A percentile compares a stretch with the other conserved stretches of the same genome.
Evolutionary conservation across 1,284 basidiomycete species (phyloP).

Genomic region (Malassezia sp.): DNA sequence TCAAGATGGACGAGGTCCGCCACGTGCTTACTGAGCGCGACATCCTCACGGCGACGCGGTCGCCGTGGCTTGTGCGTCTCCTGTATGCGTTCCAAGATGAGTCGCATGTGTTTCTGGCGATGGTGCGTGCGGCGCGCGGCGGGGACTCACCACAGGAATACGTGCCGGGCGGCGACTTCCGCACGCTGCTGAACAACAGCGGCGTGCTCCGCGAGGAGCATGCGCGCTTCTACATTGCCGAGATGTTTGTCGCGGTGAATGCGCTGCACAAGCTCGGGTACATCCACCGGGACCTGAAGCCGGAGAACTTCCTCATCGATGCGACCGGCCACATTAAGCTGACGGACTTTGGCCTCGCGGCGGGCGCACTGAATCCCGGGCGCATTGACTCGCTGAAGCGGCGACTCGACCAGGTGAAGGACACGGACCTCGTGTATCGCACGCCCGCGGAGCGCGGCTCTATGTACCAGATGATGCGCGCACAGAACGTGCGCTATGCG

Average conservation of each 20-base stretch:
- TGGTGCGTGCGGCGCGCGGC: too few relatives aligned
- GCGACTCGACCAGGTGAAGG: slow-evolving; percentile 94
- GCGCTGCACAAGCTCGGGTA: slow-evolving; percentile 42
- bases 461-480: slow-evolving; percentile 81
- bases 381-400: slow-evolving; percentile 88
- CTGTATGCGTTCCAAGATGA: slow-evolving; percentile 45
- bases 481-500: slow-evolving; percentile 75
- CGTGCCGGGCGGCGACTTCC: slow-evolving; percentile 45
- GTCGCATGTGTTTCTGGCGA: slow-evolving; percentile 44
- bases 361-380: slow-evolving; percentile 86
- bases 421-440: slow-evolving; percentile 76
- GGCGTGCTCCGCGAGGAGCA: slow-evolving; percentile 50
- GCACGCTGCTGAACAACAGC: slow-evolving; percentile 45
- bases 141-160: slow-evolving; percentile 52
- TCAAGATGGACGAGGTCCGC: slow-evolving; percentile 47
- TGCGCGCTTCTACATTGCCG: slow-evolving; percentile 44
- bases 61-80: slow-evolving; percentile 42
- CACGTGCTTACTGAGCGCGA: slow-evolving; percentile 46
- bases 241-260: slow-evolving; percentile 46
- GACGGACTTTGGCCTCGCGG: slow-evolving; percentile 95
- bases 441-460: slow-evolving; percentile 90
- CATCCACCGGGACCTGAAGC: slow-evolving; percentile 84
- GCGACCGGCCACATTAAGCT: slow-evolving; percentile 91
- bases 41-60: slow-evolving; percentile 43
- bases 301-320: slow-evolving; percentile 95